phyloP scores from a whole-genome alignment of 495 filamentous ascomycete species.

The Opeltia flavorubescens region DNA sequence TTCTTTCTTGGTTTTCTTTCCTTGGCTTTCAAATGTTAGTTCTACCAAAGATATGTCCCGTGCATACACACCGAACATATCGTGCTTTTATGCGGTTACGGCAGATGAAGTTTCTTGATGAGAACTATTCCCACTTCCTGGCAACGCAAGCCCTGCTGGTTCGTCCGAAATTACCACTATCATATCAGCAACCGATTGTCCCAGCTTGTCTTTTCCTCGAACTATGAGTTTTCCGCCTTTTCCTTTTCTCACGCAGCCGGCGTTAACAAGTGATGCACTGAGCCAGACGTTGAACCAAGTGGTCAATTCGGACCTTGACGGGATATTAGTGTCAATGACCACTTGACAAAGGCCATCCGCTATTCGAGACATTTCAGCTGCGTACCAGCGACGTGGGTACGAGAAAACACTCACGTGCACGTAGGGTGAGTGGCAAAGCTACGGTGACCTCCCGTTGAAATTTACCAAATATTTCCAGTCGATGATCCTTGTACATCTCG shows the following conservation, averaged over 20 bases:
- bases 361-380: neutral
- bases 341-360: neutral
- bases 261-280: neutral
- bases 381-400: neutral
- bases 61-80: too few relatives aligned
- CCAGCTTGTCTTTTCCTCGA: neutral
- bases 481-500: neutral
- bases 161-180: neutral
- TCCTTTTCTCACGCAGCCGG: neutral
- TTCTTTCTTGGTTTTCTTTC: too few relatives aligned
- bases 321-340: neutral
- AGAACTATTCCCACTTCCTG: too few relatives aligned
- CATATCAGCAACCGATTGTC: neutral
- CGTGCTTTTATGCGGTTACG: too few relatives aligned
- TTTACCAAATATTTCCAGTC: neutral
- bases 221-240: neutral
- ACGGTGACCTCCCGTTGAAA: neutral
- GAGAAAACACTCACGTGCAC: neutral
- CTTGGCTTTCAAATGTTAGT: too few relatives aligned
- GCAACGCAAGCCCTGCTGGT: too few relatives aligned
- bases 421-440: neutral
- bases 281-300: neutral
- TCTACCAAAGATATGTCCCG: too few relatives aligned
- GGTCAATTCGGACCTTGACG: neutral
- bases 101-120: too few relatives aligned